A percentile compares a stretch with the other conserved stretches of the same genome.
Evolutionary conservation across 305 asterid species (phyloP).

Genomic region (Fraxinus platypoda): DNA sequence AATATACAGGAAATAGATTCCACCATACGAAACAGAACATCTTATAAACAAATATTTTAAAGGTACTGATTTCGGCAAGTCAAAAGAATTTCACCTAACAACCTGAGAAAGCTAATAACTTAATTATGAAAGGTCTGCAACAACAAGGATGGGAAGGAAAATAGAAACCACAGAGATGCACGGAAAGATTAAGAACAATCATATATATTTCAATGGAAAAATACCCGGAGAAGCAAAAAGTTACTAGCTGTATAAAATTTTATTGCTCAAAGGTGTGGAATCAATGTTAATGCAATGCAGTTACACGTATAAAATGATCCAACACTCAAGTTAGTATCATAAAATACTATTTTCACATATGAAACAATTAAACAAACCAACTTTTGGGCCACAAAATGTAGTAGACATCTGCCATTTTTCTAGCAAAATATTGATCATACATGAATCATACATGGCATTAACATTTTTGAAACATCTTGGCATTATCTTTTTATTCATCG

Average conservation of each 20-base stretch:
- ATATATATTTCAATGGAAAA: background rate
- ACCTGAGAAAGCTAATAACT: background rate
- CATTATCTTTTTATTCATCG: background rate
- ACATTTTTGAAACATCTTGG: background rate
- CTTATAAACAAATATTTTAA: background rate
- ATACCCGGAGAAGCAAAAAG: background rate
- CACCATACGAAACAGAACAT: constrained; percentile 12
- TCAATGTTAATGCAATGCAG: background rate
- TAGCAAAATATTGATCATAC: background rate
- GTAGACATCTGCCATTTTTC: background rate
- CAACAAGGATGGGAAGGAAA: background rate
- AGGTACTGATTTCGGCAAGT: background rate
- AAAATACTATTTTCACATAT: background rate
- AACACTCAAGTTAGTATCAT: background rate
- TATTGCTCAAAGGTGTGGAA: background rate
- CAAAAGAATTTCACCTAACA: constrained; percentile 8
- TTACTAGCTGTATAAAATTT: background rate
- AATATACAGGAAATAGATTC: background rate
- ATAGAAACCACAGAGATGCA: background rate
- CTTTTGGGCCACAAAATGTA: background rate
- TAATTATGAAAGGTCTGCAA: background rate
- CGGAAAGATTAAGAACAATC: background rate
- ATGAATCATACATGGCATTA: background rate
- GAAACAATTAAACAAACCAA: background rate
- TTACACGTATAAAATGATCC: background rate